phyloP scores from a whole-genome alignment of 78 protist species.

The Dictyostelium purpureum region DNA sequence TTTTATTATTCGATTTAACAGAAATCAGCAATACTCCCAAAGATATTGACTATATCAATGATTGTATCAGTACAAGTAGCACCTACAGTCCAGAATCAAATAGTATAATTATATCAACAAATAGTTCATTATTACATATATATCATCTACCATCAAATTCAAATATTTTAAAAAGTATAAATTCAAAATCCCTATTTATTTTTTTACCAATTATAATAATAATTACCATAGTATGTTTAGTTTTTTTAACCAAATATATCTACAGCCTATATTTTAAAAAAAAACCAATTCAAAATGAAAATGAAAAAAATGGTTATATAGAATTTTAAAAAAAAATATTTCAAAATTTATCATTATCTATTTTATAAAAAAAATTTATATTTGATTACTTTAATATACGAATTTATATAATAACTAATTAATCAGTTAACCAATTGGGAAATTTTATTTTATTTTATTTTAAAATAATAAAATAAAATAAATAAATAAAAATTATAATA shows the following conservation, averaged over 20 bases:
- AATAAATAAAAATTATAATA: no score
- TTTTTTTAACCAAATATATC: background rate
- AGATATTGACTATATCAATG: background rate
- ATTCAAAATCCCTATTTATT: background rate
- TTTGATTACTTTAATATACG: no score
- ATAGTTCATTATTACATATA: background rate
- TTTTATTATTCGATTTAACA: background rate
- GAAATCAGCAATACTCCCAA: background rate
- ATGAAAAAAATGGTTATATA: background rate
- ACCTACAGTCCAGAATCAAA: background rate
- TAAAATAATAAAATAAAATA: no score
- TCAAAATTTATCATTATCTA: background rate
- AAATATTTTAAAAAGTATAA: background rate
- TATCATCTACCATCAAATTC: background rate
- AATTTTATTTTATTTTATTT: no score
- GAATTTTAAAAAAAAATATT: background rate
- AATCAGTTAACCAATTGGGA: no score
- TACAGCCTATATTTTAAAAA: background rate
- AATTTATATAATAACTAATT: no score
- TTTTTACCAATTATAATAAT: background rate
- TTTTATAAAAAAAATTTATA: no score
- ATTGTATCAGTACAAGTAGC: background rate
- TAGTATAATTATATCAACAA: background rate
- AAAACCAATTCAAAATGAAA: background rate
- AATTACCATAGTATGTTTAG: background rate